Base-by-base conservation (phyloP, 352 stramenopile genomes). In the Phytophthora foliorum region DNA sequence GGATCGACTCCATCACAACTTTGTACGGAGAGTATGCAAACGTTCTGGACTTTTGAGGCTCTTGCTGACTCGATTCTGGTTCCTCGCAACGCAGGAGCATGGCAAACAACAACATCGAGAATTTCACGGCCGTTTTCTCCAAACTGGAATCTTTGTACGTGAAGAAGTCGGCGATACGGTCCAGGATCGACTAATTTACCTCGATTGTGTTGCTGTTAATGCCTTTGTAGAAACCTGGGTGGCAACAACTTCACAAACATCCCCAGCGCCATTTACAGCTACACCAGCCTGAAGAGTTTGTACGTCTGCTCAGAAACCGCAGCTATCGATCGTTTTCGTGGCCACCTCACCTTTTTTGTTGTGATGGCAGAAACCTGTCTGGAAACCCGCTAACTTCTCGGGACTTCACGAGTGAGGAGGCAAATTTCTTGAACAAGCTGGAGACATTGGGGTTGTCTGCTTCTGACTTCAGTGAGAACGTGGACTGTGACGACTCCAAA, bases 51-150 rank as follows among this genome's bases (percentile, higher is more conserved):
- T 19, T 22, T 45, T 22, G 4, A 6, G 11, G 4, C 34, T 16
- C 34, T n/a, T 41, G 34, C 17, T 45, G 17, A 45, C 38, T 19
- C 4, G 38, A 21, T 44, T 44, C 17, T 19, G 16, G 10, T n/a
- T 59, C 31, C 22, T 45, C 10, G n/a, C 42, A 39, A 45, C 38
- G 2, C 44, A 71, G 64, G 46, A 90, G 80, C 44, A 67, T 91
- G 42, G 79, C 76, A 14, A 72, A 90, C 54, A 91, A 91, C 71
- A 80, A 88, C 39, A 73, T 89, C 53, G 69, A 63, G 31, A 71
- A 71, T 27, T 91, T 78, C 60, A 77, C 77, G 1, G 67, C 67
- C 52, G 85, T 87, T 52, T 90, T 82, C 63, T 60, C 78, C 0
- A 74, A 76, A 29, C 57, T 91, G 32, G 52, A 69, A 22, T 36